Percentiles rank a stretch among this genome's conserved stretches.
Evolutionary conservation across 331 rosid species (phyloP).

Genomic region (Spiraea crenata): DNA sequence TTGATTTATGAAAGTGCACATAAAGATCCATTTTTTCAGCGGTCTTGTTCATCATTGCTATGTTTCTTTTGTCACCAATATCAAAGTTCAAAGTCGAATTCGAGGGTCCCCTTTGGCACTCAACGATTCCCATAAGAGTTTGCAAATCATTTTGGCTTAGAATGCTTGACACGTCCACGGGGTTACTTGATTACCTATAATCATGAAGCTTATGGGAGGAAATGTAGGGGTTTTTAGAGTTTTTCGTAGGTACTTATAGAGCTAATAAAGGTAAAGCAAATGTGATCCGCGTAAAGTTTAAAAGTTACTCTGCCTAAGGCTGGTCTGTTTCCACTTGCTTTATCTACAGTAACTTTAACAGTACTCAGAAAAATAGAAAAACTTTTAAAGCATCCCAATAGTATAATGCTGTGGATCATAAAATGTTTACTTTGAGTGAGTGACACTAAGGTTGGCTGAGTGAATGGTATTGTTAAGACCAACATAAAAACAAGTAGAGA

Average conservation of each 20-base stretch:
- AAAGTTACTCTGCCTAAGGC: background rate
- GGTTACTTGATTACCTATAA: too few relatives aligned
- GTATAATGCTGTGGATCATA: too few relatives aligned
- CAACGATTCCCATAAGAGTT: background rate
- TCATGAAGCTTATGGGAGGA: too few relatives aligned
- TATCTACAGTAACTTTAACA: background rate
- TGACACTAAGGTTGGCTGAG: too few relatives aligned
- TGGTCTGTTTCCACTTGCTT: background rate
- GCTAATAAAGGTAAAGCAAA: background rate
- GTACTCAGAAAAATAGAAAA: background rate
- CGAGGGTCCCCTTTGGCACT: constrained; percentile 35
- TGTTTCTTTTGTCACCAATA: constrained; percentile 53
- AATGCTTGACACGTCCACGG: too few relatives aligned
- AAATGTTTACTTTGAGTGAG: too few relatives aligned
- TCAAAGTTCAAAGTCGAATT: constrained; percentile 37
- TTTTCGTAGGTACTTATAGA: too few relatives aligned
- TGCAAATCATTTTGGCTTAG: background rate
- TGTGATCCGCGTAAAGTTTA: background rate
- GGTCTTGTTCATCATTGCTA: constrained; percentile 73
- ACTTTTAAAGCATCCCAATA: background rate
- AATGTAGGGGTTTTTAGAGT: too few relatives aligned
- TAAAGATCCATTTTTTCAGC: constrained; percentile 42
- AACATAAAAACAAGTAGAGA: too few relatives aligned
- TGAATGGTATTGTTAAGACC: too few relatives aligned
- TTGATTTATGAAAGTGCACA: constrained; percentile 48